A percentile compares a stretch with the other conserved stretches of the same genome.
Evolutionary conservation across 2,329 filamentous ascomycete species (phyloP).

Genomic region (Fusarium torreyae): DNA sequence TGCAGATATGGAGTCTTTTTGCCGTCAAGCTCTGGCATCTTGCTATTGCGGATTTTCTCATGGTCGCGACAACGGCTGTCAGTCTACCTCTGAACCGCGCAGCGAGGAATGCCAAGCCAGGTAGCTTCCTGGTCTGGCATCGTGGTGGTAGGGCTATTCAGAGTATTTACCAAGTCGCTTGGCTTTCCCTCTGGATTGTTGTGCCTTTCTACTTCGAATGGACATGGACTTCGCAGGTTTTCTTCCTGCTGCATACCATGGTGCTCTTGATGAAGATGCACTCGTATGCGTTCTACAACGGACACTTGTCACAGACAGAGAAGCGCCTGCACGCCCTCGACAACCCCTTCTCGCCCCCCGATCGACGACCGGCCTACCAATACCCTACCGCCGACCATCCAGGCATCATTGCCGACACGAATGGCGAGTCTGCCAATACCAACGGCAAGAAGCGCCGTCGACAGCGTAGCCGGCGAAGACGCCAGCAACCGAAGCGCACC

Average conservation of each 20-base stretch:
- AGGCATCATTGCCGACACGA: conserved; percentile 57
- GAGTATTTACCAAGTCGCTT: conserved; percentile 83
- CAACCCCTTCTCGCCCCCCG: conserved; percentile 72
- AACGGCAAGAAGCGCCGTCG: conserved; percentile 47
- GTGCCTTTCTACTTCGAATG: conserved; percentile 89
- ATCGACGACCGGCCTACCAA: conserved; percentile 79
- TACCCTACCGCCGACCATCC: conserved; percentile 76
- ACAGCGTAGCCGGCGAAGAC: conserved; percentile 40
- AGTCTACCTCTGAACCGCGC: conserved; percentile 81
- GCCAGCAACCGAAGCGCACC: conserved; percentile 29
- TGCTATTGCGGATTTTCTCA: conserved; percentile 84
- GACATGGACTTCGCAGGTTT: conserved; percentile 98
- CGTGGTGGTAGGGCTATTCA: conserved; percentile 85
- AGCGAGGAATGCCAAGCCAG: conserved; percentile 68
- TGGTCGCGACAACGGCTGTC: conserved; percentile 83
- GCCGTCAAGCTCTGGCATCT: conserved; percentile 91
- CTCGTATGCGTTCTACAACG: conserved; percentile 98
- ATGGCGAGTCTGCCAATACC: conserved; percentile 23
- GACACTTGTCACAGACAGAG: conserved; percentile 90
- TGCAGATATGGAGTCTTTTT: conserved; percentile 90
- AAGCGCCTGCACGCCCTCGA: conserved; percentile 86
- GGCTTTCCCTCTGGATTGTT: conserved; percentile 87
- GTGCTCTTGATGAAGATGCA: conserved; percentile 99
- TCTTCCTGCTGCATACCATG: conserved; percentile 91
- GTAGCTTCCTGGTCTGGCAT: conserved; percentile 77